Base-by-base conservation (phyloP, 306 rosid genomes). In the Cucumis hystrix region DNA sequence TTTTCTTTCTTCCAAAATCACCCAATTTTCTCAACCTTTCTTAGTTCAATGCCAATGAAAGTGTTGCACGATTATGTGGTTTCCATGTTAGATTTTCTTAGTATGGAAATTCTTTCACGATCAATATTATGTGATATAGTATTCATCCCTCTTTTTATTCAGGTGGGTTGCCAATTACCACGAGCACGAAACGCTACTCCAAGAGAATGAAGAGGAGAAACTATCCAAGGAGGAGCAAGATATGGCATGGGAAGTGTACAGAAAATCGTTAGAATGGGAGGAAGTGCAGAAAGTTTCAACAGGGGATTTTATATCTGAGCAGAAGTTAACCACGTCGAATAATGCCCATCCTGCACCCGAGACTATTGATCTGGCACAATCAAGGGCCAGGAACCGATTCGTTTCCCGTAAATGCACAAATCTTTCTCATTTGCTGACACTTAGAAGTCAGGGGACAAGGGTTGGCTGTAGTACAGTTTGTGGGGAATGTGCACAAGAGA, bases 201-300 rank as follows among this genome's bases (percentile, higher is more conserved):
- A 92, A 88, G 97, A 95, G 85, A 95, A 90, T 60, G 98, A 92
- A 87, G 98, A 88, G 75, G 98, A 95, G 83, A 92, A 83, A 62
- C 90, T 95, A 47, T 90, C 98, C 7, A 95, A 95, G 84, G 98
- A 95, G 83, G 98, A 95, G 88, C 96, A 95, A 84, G 98, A 90
- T 84, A 83, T 92, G 97, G 97, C 98, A 59, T 92, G 95, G 97
- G 97, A 92, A 86, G 98, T 89, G 61, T 95, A 86, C 77, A 83
- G 66, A 74, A 95, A 79, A 84, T 84, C 96, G 8, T 71, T 92
- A 76, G 91, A 90, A 80, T 95, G 98, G 98, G 97, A 92, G 83
- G 97, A 92, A 87, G 96, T 90, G 77, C 95, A 86, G 82, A 86
- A 87, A 66, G 92, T 88, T 62, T 88, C 97, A 45, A 80, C 82